These are phyloP conservation scores for Tricharina praecox DNA, from an alignment of 495 filamentous ascomycete genomes.

Conservation along the genomic window DNA sequence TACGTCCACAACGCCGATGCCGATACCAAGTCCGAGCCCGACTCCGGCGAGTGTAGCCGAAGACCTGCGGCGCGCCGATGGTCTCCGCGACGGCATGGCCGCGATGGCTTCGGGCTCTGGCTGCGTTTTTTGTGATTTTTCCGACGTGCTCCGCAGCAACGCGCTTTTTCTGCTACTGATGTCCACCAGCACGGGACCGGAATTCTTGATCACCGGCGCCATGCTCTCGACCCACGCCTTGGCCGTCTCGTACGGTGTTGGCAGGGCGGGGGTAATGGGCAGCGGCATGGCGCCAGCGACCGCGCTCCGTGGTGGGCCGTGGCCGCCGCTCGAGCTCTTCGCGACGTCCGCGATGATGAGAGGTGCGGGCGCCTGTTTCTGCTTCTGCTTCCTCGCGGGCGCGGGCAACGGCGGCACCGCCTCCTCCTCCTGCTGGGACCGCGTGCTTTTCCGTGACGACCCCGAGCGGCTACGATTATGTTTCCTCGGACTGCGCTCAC, in stretches of 20 bases:
- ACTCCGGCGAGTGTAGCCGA: too few relatives aligned
- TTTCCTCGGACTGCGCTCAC: not conserved
- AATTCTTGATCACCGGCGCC: constrained; percentile 2
- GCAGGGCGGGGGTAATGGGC: not conserved
- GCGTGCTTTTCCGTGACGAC: not conserved
- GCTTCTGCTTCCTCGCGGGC: not conserved
- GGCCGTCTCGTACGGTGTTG: constrained; percentile 12
- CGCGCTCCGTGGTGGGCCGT: constrained; percentile 5
- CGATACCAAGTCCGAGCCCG: too few relatives aligned
- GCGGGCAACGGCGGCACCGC: not conserved
- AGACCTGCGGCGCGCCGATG: too few relatives aligned
- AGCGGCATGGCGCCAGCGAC: not conserved
- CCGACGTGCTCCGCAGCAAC: too few relatives aligned
- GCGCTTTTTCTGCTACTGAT: not conserved
- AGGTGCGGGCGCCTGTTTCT: not conserved
- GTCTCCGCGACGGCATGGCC: too few relatives aligned
- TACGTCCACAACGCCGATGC: too few relatives aligned
- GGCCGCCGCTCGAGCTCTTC: not conserved
- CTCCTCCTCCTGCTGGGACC: too few relatives aligned
- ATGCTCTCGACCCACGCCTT: constrained; percentile 21
- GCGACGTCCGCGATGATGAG: not conserved
- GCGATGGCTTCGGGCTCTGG: too few relatives aligned
- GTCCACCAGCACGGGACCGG: constrained; percentile 4
- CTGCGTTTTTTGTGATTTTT: too few relatives aligned
- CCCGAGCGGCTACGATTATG: not conserved